Evolutionary conservation across 768 basidiomycete species (phyloP).

Genomic region (Coprinellus aureogranulatus): DNA sequence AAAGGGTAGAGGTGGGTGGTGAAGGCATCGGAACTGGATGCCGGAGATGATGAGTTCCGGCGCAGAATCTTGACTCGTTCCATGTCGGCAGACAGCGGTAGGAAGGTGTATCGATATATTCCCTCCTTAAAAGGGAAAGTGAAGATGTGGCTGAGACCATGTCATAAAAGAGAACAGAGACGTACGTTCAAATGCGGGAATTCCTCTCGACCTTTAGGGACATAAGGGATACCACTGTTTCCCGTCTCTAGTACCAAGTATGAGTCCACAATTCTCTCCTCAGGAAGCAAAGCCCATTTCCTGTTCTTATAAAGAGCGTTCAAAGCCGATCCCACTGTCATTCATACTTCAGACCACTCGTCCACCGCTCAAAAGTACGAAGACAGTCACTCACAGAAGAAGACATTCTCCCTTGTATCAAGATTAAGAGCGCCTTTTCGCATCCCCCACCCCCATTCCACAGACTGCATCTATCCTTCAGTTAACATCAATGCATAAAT

Average conservation of each 20-base stretch:
- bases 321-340: slow-evolving; percentile 1
- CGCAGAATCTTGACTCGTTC: not conserved
- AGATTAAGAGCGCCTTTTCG: slow-evolving; percentile 5
- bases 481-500: too few relatives aligned
- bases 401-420: slow-evolving; percentile 9
- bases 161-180: not conserved
- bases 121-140: not conserved
- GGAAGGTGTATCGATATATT: slow-evolving; percentile 1
- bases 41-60: not conserved
- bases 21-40: not conserved
- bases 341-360: not conserved
- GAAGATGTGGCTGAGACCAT: not conserved
- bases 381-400: slow-evolving; percentile 1
- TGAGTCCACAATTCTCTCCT: slow-evolving; percentile 1
- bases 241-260: too few relatives aligned
- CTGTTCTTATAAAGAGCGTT: slow-evolving; percentile 1
- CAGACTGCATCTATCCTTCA: not conserved
- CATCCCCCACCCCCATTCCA: slow-evolving; percentile 10
- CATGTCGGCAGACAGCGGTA: slow-evolving; percentile 5
- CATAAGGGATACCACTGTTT: too few relatives aligned
- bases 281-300: not conserved
- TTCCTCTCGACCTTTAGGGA: not conserved
- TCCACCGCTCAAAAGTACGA: not conserved
- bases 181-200: not conserved
- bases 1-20: slow-evolving; percentile 6